Evolutionary conservation across 1,139 yeast genomes (phyloP), one percentile per base, ranked within the genome.

Genomic region (Trichomonascaceae sp.): DNA sequence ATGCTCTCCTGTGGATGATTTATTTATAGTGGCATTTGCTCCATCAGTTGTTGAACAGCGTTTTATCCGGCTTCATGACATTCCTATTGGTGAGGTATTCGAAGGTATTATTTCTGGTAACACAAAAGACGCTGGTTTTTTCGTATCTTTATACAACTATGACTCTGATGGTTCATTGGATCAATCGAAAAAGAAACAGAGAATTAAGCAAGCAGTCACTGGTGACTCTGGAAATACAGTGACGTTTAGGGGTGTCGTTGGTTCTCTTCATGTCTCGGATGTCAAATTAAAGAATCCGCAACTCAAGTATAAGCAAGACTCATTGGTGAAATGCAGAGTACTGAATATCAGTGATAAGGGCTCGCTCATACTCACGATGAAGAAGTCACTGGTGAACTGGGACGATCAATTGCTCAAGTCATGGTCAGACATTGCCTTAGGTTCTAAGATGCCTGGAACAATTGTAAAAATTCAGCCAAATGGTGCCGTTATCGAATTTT

Each of bases 241-340:
- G 13, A 79, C 78, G 2, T 85, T 88, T 61, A 83, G 80, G 53
- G 99, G 90, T 2, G 74, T 79, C 60, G 98, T 88, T 36, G 87
- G 90, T 19, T 76, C 83, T 32, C 67, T 75, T 43, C 96, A 91
- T 63, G 81, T 93, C 70, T 85, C 96, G 61, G 99, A 93, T 69
- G 79, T 87, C 57, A 85, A 83, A 66, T 76, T 93, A 59, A 82
- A 84, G 7, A 85, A 90, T 66, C 99, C 99, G 5, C 98, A 93
- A 70, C 82, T 93, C 74, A 88, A 90, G 67, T 93, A 84, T 76
- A 88, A 87, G 70, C 81, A 82, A 51, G 98, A 96, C 9, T 74
- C 85, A 50, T 86, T 84, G 61, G 87, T 87, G 43, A 86, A 80
- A 64, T 95, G 86, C 58, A 82, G 58, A 65, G 66, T 75, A 27